Evolutionary conservation across 106 monocot species (phyloP).

Genomic region (Dendrobium catenatum): DNA sequence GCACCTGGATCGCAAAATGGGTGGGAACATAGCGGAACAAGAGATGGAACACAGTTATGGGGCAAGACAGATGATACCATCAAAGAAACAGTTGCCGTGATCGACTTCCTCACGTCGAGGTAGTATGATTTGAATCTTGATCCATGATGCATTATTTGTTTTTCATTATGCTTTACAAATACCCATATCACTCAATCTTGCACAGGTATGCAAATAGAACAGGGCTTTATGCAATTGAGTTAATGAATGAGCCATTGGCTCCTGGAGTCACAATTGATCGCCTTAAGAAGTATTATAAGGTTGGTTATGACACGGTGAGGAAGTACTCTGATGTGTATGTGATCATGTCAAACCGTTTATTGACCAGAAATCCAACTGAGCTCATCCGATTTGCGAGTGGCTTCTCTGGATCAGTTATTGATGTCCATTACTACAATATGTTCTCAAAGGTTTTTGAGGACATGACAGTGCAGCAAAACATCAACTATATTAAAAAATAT

Average conservation of each 20-base stretch:
- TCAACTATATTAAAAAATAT: constrained; percentile 18
- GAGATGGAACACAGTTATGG: constrained; percentile 67
- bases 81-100: constrained; percentile 38
- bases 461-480: constrained; percentile 36
- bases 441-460: constrained; percentile 6
- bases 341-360: constrained; percentile 40
- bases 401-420: constrained; percentile 28
- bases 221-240: constrained; percentile 31
- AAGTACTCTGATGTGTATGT: constrained; percentile 31
- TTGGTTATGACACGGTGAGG: constrained; percentile 39
- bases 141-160: too few relatives aligned
- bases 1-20: constrained; percentile 47
- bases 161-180: too few relatives aligned
- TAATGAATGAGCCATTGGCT: constrained; percentile 41
- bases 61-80: constrained; percentile 40
- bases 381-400: constrained; percentile 37
- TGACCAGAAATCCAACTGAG: constrained; percentile 9
- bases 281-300: constrained; percentile 30
- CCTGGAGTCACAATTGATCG: constrained; percentile 20
- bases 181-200: constrained; percentile 7
- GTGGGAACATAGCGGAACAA: constrained; percentile 52
- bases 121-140: too few relatives aligned
- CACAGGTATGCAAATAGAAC: constrained; percentile 22
- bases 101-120: constrained; percentile 59
- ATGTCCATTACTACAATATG: constrained; percentile 56